phyloP scores from a whole-genome alignment of 371 early-diverging fungal species.

The Quaeritorhiza haematococci region DNA sequence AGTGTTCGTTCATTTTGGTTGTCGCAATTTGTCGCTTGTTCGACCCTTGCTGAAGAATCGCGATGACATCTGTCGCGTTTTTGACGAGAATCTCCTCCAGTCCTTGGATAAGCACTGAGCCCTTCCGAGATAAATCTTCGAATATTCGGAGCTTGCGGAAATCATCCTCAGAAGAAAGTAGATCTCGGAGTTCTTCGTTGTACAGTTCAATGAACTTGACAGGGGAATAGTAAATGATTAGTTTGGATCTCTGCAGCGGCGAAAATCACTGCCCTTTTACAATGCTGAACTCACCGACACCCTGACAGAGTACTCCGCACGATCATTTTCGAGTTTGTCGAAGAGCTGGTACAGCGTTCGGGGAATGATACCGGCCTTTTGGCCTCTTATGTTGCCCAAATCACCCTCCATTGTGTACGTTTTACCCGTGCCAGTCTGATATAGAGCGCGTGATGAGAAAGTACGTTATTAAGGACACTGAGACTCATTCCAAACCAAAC shows the following conservation, averaged over 20 bases:
- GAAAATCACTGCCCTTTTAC: slow-evolving; percentile 8
- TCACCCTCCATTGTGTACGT: slow-evolving; percentile 95
- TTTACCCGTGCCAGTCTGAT: slow-evolving; percentile 95
- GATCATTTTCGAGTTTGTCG: slow-evolving; percentile 45
- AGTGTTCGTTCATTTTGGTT: slow-evolving; percentile 86
- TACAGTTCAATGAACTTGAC: slow-evolving; percentile 93
- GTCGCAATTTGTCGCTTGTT: slow-evolving; percentile 75
- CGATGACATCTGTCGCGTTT: slow-evolving; percentile 69
- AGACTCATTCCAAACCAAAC: no score
- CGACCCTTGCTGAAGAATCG: slow-evolving; percentile 69
- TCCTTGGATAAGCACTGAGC: slow-evolving; percentile 74
- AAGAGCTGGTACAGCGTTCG: slow-evolving; percentile 82
- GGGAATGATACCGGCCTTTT: slow-evolving; percentile 83
- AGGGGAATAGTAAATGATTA: slow-evolving; percentile 47
- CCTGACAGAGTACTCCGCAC: slow-evolving; percentile 67
- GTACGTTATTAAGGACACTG: not conserved
- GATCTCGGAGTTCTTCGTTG: slow-evolving; percentile 80
- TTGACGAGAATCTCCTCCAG: slow-evolving; percentile 70
- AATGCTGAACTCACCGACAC: slow-evolving; percentile 56
- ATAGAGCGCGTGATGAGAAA: not conserved
- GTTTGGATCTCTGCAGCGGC: not conserved
- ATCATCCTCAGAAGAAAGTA: slow-evolving; percentile 40
- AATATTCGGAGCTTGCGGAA: slow-evolving; percentile 59
- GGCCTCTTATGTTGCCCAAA: slow-evolving; percentile 36
- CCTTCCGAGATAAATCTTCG: slow-evolving; percentile 60